These are phyloP conservation scores for Astragalus glycyphyllos DNA, from an alignment of 306 rosid species.

Conservation along the genomic window DNA sequence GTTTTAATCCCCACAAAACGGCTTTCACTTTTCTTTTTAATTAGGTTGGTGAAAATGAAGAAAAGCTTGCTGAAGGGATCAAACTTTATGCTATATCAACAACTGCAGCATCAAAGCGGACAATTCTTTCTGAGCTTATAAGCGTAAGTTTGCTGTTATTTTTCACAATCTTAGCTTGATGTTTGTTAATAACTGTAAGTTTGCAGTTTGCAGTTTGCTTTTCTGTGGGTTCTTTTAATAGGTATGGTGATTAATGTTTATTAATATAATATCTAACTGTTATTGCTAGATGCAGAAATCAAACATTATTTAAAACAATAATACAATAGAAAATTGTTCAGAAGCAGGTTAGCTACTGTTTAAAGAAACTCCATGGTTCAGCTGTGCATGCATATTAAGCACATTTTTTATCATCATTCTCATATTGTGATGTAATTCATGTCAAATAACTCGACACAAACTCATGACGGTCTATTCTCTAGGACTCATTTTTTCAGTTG, in stretches of 20 bases:
- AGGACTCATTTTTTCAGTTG: constrained; percentile 38
- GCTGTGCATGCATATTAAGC: not conserved
- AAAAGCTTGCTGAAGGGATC: constrained; percentile 98
- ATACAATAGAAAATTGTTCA: not conserved
- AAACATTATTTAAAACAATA: not conserved
- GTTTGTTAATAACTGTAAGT: not conserved
- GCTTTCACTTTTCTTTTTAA: constrained; percentile 9
- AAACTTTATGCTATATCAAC: constrained; percentile 80
- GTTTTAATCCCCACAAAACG: constrained; percentile 9
- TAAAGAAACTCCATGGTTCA: constrained; percentile 8
- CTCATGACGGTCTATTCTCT: constrained; percentile 23
- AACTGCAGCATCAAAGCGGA: constrained; percentile 79
- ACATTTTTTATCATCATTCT: constrained; percentile 4
- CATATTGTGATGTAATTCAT: constrained; percentile 24
- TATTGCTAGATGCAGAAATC: not conserved
- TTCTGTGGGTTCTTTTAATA: constrained; percentile 10
- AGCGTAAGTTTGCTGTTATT: constrained; percentile 58
- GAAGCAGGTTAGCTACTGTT: not conserved
- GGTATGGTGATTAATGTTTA: not conserved
- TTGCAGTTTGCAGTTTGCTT: constrained; percentile 18
- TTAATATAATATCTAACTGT: too few species aligned
- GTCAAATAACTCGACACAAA: constrained; percentile 18
- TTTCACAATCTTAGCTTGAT: constrained; percentile 36
- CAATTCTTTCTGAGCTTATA: constrained; percentile 85
- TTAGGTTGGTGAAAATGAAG: constrained; percentile 89